A percentile compares a stretch with the other conserved stretches of the same genome.
Evolutionary conservation across 1,284 basidiomycete genomes (phyloP).

Genomic region (Athelia sp.): DNA sequence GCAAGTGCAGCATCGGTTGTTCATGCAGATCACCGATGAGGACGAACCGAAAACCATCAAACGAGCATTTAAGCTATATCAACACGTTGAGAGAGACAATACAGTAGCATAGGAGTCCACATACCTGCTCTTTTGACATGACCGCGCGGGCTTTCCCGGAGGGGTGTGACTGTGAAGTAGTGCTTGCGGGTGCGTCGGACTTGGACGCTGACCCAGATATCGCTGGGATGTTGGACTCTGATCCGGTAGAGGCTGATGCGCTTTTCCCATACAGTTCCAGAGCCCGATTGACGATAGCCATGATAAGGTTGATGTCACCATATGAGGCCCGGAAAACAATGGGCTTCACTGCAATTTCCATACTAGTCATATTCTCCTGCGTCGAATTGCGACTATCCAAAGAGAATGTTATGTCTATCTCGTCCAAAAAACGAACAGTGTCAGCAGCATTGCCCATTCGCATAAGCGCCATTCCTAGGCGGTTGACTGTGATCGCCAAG

Average conservation of each 20-base stretch:
- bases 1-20: constrained; percentile 89
- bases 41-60: constrained; percentile 91
- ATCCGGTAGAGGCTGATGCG: not conserved
- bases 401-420: constrained; percentile 85
- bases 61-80: constrained; percentile 68
- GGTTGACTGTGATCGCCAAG: constrained; percentile 76
- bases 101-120: constrained; percentile 1
- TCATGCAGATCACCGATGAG: constrained; percentile 95
- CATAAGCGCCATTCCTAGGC: constrained; percentile 92
- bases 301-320: constrained; percentile 89
- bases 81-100: constrained; percentile 3
- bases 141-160: constrained; percentile 55
- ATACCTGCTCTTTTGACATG: constrained; percentile 78
- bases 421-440: constrained; percentile 89
- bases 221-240: not conserved
- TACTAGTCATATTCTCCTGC: constrained; percentile 75
- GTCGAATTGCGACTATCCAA: constrained; percentile 79
- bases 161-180: constrained; percentile 22
- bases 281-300: constrained; percentile 86
- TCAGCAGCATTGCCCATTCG: constrained; percentile 86
- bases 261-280: constrained; percentile 55
- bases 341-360: constrained; percentile 81
- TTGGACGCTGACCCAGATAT: not conserved
- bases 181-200: constrained; percentile 5
- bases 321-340: constrained; percentile 92